These are phyloP conservation scores for Jackrogersella minutella DNA, from an alignment of 495 filamentous ascomycete genomes.

Conservation along the genomic window DNA sequence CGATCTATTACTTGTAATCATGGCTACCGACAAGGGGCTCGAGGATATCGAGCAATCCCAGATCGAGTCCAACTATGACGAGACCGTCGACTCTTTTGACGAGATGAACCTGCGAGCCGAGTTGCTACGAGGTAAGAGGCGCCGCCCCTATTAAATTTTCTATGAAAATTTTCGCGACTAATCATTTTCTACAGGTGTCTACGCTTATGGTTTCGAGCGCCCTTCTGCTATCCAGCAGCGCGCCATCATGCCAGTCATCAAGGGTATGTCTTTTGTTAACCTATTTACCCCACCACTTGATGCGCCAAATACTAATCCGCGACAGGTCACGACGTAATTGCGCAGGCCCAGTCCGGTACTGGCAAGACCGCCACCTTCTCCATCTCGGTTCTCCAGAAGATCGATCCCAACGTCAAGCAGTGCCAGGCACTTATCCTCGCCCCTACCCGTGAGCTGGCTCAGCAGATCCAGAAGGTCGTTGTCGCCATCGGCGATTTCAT, in stretches of 20 bases:
- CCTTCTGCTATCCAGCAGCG: slow-evolving; percentile 99
- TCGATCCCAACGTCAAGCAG: slow-evolving; percentile 90
- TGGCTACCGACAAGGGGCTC: slow-evolving; percentile 95
- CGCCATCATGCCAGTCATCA: slow-evolving; percentile 99
- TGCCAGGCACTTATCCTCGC: slow-evolving; percentile 97
- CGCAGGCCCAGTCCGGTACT: slow-evolving; percentile 98
- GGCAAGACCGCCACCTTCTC: slow-evolving; percentile 99
- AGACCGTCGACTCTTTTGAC: slow-evolving; percentile 98
- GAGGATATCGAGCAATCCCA: slow-evolving; percentile 90
- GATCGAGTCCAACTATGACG: slow-evolving; percentile 99
- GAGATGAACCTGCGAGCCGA: slow-evolving; percentile 95
- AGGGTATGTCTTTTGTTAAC: slow-evolving; percentile 72
- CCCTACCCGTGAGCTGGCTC: slow-evolving; percentile 95
- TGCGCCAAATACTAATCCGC: slow-evolving; percentile 44
- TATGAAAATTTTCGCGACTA: slow-evolving; percentile 25
- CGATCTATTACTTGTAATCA: slow-evolving; percentile 74
- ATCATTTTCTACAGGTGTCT: slow-evolving; percentile 72
- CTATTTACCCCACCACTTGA: slow-evolving; percentile 18
- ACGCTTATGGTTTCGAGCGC: slow-evolving; percentile 99
- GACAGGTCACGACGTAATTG: slow-evolving; percentile 95
- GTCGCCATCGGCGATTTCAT: slow-evolving; percentile 99
- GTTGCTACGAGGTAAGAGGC: slow-evolving; percentile 87
- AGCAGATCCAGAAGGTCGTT: slow-evolving; percentile 99
- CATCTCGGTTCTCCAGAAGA: slow-evolving; percentile 96
- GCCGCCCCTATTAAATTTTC: slow-evolving; percentile 4